A percentile compares a stretch with the other conserved stretches of the same genome.
Evolutionary conservation across 2,329 filamentous ascomycete species (phyloP).

Genomic region (Aspergillus thermomutatus): DNA sequence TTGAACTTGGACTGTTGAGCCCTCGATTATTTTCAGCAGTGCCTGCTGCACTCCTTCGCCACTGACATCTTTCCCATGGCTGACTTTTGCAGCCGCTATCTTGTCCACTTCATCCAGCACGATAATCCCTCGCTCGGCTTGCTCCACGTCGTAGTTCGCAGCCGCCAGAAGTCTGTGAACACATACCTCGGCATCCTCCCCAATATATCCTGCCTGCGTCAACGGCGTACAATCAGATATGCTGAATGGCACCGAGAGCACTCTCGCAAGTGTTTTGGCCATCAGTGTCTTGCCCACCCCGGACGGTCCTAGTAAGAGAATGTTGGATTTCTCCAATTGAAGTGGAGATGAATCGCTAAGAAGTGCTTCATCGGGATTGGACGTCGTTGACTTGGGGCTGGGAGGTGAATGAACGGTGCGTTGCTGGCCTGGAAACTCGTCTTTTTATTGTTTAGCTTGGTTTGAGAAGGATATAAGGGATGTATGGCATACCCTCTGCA

Average conservation of each 20-base stretch:
- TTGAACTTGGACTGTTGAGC: conserved; percentile 87
- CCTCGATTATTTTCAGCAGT: conserved; percentile 91
- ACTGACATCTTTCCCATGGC: conserved; percentile 87
- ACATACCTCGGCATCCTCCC: conserved; percentile 94
- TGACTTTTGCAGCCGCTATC: conserved; percentile 82
- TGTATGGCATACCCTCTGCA: conserved; percentile 63
- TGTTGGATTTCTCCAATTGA: conserved; percentile 92
- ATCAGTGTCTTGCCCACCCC: conserved; percentile 97
- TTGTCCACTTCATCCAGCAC: conserved; percentile 98
- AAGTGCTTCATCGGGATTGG: conserved; percentile 32
- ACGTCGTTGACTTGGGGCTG: conserved; percentile 22
- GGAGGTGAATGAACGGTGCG: conserved; percentile 44
- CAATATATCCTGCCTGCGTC: conserved; percentile 95
- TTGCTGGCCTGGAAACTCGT: conserved; percentile 62
- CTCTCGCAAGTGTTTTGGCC: conserved; percentile 79
- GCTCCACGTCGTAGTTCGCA: conserved; percentile 80
- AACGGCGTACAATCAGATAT: conserved; percentile 96
- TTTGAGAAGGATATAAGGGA: neutral
- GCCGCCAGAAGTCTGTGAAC: conserved; percentile 87
- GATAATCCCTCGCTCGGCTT: conserved; percentile 87
- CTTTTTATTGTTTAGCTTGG: conserved; percentile 33
- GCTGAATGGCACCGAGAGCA: conserved; percentile 91
- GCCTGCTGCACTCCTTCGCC: conserved; percentile 97
- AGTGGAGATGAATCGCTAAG: conserved; percentile 58
- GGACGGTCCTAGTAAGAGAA: conserved; percentile 84